Percentiles rank a stretch among this genome's conserved stretches.
These are phyloP conservation scores for Batrachochytrium dendrobatidis DNA, from an alignment of 371 early-diverging fungal species.

Conservation along the genomic window DNA sequence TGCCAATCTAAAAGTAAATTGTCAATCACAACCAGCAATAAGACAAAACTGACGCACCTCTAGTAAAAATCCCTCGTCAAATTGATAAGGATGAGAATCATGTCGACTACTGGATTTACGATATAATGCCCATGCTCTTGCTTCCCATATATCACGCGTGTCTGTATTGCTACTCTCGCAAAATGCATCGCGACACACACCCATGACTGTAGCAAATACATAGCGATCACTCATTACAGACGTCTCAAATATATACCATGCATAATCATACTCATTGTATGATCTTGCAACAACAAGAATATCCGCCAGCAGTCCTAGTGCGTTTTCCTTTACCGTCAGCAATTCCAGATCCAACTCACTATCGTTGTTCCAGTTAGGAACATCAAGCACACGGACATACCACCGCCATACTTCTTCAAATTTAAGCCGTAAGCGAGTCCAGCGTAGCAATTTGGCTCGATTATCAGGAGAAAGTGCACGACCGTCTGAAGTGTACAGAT, in stretches of 20 bases:
- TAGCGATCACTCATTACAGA: neutral
- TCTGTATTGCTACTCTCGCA: neutral
- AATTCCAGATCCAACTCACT: neutral
- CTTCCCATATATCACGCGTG: conserved; percentile 4
- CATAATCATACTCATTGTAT: conserved; percentile 12
- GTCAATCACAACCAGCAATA: neutral
- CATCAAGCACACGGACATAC: neutral
- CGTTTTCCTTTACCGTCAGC: conserved; percentile 1
- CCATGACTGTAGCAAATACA: neutral
- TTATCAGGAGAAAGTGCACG: neutral
- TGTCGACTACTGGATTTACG: neutral
- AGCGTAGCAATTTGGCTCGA: neutral
- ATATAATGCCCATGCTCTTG: conserved; percentile 11
- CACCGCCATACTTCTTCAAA: conserved; percentile 1
- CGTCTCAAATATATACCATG: conserved; percentile 10
- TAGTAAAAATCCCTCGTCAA: neutral
- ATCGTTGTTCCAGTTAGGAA: neutral
- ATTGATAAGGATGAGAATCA: neutral
- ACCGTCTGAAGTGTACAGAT: neutral
- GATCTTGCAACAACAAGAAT: neutral
- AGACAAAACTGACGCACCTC: neutral
- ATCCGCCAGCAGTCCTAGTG: neutral
- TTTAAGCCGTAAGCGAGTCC: neutral
- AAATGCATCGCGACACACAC: neutral
- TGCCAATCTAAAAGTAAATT: neutral